A percentile compares a stretch with the other conserved stretches of the same genome.
Evolutionary conservation across 2,329 filamentous ascomycete genomes (phyloP).

Genomic region (Phialophora verrucosa): DNA sequence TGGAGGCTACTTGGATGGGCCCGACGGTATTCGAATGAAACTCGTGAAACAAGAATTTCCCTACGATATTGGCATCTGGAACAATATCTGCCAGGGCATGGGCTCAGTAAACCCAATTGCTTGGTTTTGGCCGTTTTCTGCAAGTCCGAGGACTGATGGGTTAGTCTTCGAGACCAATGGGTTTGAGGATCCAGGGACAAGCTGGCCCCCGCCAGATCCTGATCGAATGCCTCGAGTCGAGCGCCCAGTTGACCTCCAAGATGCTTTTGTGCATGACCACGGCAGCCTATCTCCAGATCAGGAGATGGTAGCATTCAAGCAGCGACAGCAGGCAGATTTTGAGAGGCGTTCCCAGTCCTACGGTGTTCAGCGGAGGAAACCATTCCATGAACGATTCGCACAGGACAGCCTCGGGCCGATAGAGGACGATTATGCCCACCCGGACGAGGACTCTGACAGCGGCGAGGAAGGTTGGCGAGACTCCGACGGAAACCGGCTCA

Average conservation of each 20-base stretch:
- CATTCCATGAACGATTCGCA: slow-evolving; percentile 50
- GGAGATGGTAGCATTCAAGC: slow-evolving; percentile 59
- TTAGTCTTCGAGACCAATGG: slow-evolving; percentile 63
- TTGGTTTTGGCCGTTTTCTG: slow-evolving; percentile 67
- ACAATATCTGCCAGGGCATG: slow-evolving; percentile 66
- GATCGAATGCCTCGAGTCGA: slow-evolving; percentile 53
- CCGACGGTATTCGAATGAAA: slow-evolving; percentile 60
- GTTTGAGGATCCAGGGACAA: slow-evolving; percentile 58
- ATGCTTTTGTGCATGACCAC: slow-evolving; percentile 42
- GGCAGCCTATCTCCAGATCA: slow-evolving; percentile 45
- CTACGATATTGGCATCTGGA: slow-evolving; percentile 68
- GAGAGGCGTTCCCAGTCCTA: slow-evolving; percentile 48
- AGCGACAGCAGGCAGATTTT: slow-evolving; percentile 60
- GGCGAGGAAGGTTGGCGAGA: slow-evolving; percentile 69
- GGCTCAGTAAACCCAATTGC: slow-evolving; percentile 50
- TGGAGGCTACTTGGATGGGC: slow-evolving; percentile 64
- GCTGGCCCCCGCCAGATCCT: slow-evolving; percentile 57
- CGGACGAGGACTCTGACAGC: slow-evolving; percentile 43
- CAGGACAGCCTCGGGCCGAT: slow-evolving; percentile 33
- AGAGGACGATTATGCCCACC: slow-evolving; percentile 36
- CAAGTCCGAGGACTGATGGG: slow-evolving; percentile 57
- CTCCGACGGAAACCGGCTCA: slow-evolving; percentile 65
- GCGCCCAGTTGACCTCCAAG: slow-evolving; percentile 28
- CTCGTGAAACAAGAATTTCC: slow-evolving; percentile 68
- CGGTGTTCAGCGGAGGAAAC: slow-evolving; percentile 47